phyloP scores from a whole-genome alignment of 108 stramenopile genomes.

The Cylindrotheca fusiformis region DNA sequence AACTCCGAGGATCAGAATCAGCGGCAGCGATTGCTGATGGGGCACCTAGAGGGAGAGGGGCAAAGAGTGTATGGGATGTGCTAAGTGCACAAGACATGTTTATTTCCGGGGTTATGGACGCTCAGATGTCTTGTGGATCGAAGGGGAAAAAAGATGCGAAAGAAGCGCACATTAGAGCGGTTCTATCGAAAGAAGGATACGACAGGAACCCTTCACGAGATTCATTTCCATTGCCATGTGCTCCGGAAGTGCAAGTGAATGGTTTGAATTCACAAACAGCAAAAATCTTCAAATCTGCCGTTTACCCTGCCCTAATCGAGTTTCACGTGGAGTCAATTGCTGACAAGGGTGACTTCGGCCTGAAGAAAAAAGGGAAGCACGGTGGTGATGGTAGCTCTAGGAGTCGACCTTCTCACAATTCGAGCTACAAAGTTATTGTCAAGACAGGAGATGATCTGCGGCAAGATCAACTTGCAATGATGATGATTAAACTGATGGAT shows the following conservation, averaged over 20 bases:
- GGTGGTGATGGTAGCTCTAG: not conserved
- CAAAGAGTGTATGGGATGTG: conserved; percentile 65
- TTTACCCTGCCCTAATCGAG: conserved; percentile 94
- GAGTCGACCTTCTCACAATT: not conserved
- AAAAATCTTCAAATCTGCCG: conserved; percentile 91
- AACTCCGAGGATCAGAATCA: conserved; percentile 15
- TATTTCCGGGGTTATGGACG: conserved; percentile 80
- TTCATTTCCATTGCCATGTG: conserved; percentile 91
- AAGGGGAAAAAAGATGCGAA: conserved; percentile 89
- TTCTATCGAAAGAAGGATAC: conserved; percentile 64
- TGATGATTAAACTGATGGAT: conserved; percentile 98
- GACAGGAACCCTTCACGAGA: conserved; percentile 39
- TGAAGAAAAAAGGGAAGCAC: not conserved
- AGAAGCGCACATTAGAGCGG: conserved; percentile 71
- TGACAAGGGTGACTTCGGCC: conserved; percentile 22
- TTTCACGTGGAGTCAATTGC: conserved; percentile 68
- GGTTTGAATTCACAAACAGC: conserved; percentile 62
- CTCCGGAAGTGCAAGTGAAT: conserved; percentile 79
- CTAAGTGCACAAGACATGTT: conserved; percentile 78
- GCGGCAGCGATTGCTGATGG: conserved; percentile 5
- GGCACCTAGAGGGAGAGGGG: conserved; percentile 2
- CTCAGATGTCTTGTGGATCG: conserved; percentile 52
- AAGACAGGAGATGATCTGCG: conserved; percentile 99
- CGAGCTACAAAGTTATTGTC: conserved; percentile 88
- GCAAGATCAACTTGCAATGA: conserved; percentile 98